Evolutionary conservation across 371 early-diverging fungal genomes (phyloP), one percentile per base, ranked within the genome.

Genomic region (Rhizopus arrhizus): DNA sequence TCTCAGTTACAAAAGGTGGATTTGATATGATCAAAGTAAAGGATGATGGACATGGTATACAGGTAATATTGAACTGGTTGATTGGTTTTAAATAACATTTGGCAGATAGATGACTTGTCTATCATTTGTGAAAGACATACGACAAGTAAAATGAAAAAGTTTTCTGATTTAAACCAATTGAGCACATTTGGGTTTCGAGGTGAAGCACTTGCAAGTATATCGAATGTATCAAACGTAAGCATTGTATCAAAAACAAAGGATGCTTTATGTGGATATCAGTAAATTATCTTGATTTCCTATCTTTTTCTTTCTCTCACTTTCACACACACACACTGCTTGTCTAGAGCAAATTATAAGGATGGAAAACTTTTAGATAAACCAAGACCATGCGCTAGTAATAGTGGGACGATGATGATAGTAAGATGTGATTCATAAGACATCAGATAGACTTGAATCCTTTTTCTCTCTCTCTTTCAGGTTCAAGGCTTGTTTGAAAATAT

Each of bases 181-280:
- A 74, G 72, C 33, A 95, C 96, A 0, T 96, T 85, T 82, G 98
- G 99, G 0, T 99, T 97, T 70, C 84, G 98, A 43, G 99, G 99
- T 8, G 99, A 99, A 67, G 99, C 98, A 4, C 73, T 99, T 35
- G 91, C 97, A 2, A 95, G 95, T 64, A 93, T 99, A 50, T 90
- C 90, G 35, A 87, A 91, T 58, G 85, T 94, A 5, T 85, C 93
- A 2, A 87, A 91, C 62, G 80, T 99, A 28, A 85, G 85, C 29
- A 86, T 99, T 54, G 85, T 85, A 0, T 87, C 91, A 12, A 89
- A 86, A 63, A 89, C 88, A 22, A 70, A 70, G 5, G 84, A 87
- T 33, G 77, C 84, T 3, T 74, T 77, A 8, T 89, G 86, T 64
- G 94, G 92, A 4, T 95, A 85, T 77, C 81, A 79, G 88, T 84